A percentile compares a stretch with the other conserved stretches of the same genome.
These are phyloP conservation scores for Apiotrichum gracile DNA, from an alignment of 1,284 basidiomycete species.

Conservation along the genomic window DNA sequence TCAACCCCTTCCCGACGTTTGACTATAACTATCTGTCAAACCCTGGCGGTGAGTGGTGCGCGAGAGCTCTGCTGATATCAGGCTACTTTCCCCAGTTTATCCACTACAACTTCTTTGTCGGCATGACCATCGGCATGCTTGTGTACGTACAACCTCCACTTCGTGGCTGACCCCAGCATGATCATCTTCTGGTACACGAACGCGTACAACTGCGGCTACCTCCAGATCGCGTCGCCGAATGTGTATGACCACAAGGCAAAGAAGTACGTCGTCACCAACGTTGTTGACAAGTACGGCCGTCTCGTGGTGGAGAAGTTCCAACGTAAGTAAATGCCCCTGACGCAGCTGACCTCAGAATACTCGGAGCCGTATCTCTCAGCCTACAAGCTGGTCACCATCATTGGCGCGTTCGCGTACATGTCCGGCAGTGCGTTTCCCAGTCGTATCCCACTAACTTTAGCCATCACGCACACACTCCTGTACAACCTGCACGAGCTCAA, in stretches of 20 bases:
- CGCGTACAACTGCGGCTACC: conserved; percentile 29
- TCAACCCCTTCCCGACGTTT: conserved; percentile 38
- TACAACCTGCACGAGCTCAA: neutral
- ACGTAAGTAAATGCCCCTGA: neutral
- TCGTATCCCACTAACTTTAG: no score
- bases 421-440: no score
- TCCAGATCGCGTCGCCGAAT: conserved; percentile 31
- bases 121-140: conserved; percentile 15
- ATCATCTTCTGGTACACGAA: conserved; percentile 25
- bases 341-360: conserved; percentile 13
- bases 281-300: conserved; percentile 26
- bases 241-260: conserved; percentile 25
- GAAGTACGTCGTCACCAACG: conserved; percentile 37
- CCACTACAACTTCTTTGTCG: conserved; percentile 29
- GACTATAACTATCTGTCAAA: conserved; percentile 16
- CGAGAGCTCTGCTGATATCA: no score
- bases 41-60: no score
- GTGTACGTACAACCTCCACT: neutral
- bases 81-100: conserved; percentile 27
- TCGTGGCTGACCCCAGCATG: neutral
- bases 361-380: conserved; percentile 33
- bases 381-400: no score
- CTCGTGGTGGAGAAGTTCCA: conserved; percentile 35
- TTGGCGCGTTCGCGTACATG: conserved; percentile 12
- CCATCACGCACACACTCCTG: neutral